Base-by-base conservation (phyloP, 805 yeast species). In the Candida patagonica region DNA sequence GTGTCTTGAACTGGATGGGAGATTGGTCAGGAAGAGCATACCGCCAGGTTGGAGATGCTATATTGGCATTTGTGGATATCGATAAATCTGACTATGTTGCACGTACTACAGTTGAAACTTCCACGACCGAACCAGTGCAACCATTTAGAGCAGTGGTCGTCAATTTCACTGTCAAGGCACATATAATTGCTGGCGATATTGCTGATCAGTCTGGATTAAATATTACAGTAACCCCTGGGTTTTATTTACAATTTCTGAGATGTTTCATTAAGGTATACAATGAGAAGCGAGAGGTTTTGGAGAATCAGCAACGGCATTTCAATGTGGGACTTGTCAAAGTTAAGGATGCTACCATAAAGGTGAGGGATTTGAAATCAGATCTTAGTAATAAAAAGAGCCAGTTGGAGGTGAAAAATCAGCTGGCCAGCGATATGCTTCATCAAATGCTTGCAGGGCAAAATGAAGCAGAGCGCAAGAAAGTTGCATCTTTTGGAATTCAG, bases 1-100 rank as follows among this genome's bases (percentile, higher is more conserved):
- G 96, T 65, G 94, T 85, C 1, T 60, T 89, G 27, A 75, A 80
- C 52, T 84, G 89, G 87, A 76, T 86, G 80, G 95, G 95, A 4
- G 76, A 76, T 40, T 88, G 96, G 96, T 66, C 79, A 0, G 43
- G 48, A 3, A 43, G 52, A 0, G 62, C 86, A 0, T 56, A 79
- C 36, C 39, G 45, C 5, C 73, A 74, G 37, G 74, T 86, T 25
- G 74, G 80, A 0, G 41, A 50, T 0, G 58, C 58, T 3, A 47
- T 68, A 32, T 53, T 77, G 1, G 59, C 59, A 27, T 41, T 52
- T 29, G 51, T 77, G 8, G 83, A 89, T 1, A 54, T 81, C 12
- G 80, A 78, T 41, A 55, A 62, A 37, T 63, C 74, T 1, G 61
- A 56, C 12, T 72, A 65, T 46, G 27, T 26, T 1, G 42, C 57